Evolutionary conservation across 2,329 filamentous ascomycete species (phyloP).

Genomic region (Aspergillus fumigatus): DNA sequence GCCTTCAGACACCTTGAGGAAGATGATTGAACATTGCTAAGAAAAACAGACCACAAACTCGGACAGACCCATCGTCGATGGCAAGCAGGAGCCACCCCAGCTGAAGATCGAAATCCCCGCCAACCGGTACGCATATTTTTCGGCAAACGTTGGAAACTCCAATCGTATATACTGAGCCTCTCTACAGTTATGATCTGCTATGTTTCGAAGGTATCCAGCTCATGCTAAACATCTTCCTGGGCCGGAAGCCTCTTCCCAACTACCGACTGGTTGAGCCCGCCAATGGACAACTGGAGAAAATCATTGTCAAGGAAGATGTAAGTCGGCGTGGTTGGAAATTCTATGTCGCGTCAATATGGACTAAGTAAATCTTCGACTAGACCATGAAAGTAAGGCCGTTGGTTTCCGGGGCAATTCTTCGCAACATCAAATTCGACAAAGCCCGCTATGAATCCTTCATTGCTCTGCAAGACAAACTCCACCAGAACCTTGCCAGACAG

Average conservation of each 20-base stretch:
- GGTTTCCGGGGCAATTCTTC: slow-evolving; percentile 81
- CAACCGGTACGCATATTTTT: slow-evolving; percentile 63
- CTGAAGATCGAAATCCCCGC: slow-evolving; percentile 98
- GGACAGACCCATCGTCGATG: slow-evolving; percentile 68
- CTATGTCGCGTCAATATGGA: neutral
- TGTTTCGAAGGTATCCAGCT: slow-evolving; percentile 96
- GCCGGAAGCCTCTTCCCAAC: slow-evolving; percentile 68
- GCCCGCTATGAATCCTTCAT: slow-evolving; percentile 97
- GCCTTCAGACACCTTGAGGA: slow-evolving; percentile 3
- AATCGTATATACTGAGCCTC: slow-evolving; percentile 19
- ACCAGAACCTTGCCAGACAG: slow-evolving; percentile 91
- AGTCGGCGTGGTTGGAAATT: slow-evolving; percentile 16
- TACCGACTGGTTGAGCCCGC: slow-evolving; percentile 71
- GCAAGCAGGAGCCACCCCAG: slow-evolving; percentile 80
- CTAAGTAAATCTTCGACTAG: slow-evolving; percentile 27
- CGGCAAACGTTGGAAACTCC: neutral
- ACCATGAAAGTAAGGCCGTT: slow-evolving; percentile 79
- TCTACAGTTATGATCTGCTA: slow-evolving; percentile 71
- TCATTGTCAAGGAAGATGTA: slow-evolving; percentile 69
- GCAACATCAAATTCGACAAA: slow-evolving; percentile 87
- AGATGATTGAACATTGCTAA: slow-evolving; percentile 22
- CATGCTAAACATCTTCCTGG: slow-evolving; percentile 93
- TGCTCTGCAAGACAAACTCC: slow-evolving; percentile 92
- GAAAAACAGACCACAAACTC: slow-evolving; percentile 60
- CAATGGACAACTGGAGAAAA: slow-evolving; percentile 69